Percentiles rank a stretch among this genome's conserved stretches.
Conservation (phyloP, 345 rosid genomes). For the Microthlaspi erraticum region DNA sequence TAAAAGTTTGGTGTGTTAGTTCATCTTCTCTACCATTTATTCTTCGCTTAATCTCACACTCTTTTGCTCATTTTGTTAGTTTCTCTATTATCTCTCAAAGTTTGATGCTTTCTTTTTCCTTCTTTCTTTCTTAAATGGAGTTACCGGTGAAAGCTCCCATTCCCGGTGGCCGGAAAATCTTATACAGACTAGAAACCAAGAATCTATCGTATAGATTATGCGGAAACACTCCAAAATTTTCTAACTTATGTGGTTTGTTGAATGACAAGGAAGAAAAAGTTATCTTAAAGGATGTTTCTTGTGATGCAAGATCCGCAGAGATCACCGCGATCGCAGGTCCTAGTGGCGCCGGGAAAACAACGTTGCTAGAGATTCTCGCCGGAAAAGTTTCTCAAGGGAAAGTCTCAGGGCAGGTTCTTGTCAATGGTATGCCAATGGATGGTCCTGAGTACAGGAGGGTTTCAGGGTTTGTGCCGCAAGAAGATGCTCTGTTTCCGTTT, state of each 20-base stretch:
- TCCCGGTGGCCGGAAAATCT: constrained; percentile 47
- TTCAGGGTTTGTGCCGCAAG: constrained; percentile 88
- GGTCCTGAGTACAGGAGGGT: constrained; percentile 58
- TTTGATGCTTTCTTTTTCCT: constrained; percentile 30
- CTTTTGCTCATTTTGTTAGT: constrained; percentile 31
- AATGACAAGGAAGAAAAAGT: constrained; percentile 42
- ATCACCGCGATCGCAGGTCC: constrained; percentile 86
- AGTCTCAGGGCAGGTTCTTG: constrained; percentile 68
- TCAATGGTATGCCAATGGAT: constrained; percentile 63
- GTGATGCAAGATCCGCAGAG: constrained; percentile 71
- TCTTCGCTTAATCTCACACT: constrained; percentile 45
- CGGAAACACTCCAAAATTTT: constrained; percentile 49
- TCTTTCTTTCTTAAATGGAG: constrained; percentile 55
- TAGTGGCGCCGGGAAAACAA: constrained; percentile 94
- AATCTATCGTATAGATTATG: constrained; percentile 62
- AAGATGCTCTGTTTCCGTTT: constrained; percentile 80
- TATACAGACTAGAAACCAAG: constrained; percentile 62
- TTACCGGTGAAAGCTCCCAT: constrained; percentile 62
- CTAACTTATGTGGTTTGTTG: constrained; percentile 38
- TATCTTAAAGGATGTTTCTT: constrained; percentile 64
- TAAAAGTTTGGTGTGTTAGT: constrained; percentile 75
- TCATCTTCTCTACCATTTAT: constrained; percentile 60
- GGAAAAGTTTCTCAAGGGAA: constrained; percentile 56
- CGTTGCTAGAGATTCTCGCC: constrained; percentile 84
- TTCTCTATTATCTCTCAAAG: constrained; percentile 36